These are phyloP conservation scores for Takashimella koratensis DNA, from an alignment of 1,284 basidiomycete genomes.

Conservation along the genomic window DNA sequence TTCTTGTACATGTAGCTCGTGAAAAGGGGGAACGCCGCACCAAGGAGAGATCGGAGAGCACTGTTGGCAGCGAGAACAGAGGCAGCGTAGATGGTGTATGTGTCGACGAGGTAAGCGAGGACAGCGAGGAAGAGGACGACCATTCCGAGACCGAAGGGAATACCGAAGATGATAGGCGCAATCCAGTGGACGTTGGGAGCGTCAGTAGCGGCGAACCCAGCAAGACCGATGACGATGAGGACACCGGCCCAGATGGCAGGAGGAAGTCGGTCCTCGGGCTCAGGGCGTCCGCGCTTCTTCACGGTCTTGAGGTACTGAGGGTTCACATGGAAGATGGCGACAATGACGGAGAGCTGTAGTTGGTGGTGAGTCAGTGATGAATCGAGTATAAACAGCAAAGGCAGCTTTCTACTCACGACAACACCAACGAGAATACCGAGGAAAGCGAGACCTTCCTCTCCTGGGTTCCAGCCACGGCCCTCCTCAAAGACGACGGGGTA, in stretches of 20 bases:
- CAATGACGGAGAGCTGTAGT: constrained; percentile 6
- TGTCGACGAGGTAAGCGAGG: constrained; percentile 61
- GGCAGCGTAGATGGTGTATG: constrained; percentile 57
- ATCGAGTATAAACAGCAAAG: neutral
- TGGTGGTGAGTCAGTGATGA: constrained; percentile 5
- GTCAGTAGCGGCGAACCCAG: constrained; percentile 46
- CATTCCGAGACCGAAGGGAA: constrained; percentile 61
- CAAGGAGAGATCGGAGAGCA: constrained; percentile 62
- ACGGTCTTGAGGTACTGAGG: constrained; percentile 58
- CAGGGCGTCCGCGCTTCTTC: constrained; percentile 52
- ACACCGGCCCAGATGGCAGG: constrained; percentile 50
- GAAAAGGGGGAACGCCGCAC: constrained; percentile 61
- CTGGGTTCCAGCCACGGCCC: constrained; percentile 58
- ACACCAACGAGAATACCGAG: constrained; percentile 62
- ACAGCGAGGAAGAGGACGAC: constrained; percentile 59
- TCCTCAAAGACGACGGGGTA: constrained; percentile 61
- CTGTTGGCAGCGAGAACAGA: constrained; percentile 52
- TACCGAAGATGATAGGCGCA: constrained; percentile 57
- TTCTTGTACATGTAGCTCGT: constrained; percentile 55
- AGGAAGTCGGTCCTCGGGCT: constrained; percentile 60
- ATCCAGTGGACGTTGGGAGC: constrained; percentile 49
- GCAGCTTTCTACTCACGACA: constrained; percentile 17
- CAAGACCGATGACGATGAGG: constrained; percentile 43
- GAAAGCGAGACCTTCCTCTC: constrained; percentile 62
- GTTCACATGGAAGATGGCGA: constrained; percentile 43